These are phyloP conservation scores for Microascus cirrosus DNA, from an alignment of 2,329 filamentous ascomycete species.

Conservation along the genomic window DNA sequence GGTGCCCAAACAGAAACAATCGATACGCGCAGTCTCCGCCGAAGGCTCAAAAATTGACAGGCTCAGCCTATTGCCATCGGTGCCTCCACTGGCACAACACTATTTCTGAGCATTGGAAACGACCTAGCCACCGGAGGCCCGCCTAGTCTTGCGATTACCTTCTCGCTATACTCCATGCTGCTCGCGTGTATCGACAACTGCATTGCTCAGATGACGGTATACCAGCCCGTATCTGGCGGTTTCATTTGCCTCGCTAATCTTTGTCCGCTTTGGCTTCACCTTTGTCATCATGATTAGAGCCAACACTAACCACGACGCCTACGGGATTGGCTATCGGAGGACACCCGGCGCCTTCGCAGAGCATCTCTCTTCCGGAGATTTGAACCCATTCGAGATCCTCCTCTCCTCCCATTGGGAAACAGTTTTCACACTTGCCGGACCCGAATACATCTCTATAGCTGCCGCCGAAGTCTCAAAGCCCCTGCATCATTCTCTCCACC, in stretches of 20 bases:
- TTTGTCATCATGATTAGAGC: constrained; percentile 71
- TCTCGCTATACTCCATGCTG: constrained; percentile 37
- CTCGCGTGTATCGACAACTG: constrained; percentile 48
- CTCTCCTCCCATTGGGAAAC: constrained; percentile 55
- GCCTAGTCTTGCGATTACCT: constrained; percentile 45
- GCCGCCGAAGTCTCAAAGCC: constrained; percentile 59
- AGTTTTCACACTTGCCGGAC: constrained; percentile 51
- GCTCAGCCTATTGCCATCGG: constrained; percentile 49
- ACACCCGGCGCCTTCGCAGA: constrained; percentile 48
- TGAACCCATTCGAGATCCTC: constrained; percentile 62
- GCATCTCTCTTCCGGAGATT: constrained; percentile 37
- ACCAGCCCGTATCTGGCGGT: constrained; percentile 50
- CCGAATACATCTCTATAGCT: constrained; percentile 57
- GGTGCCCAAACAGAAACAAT: not conserved
- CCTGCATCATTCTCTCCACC: constrained; percentile 48
- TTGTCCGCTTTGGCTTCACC: constrained; percentile 61
- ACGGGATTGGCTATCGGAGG: constrained; percentile 63
- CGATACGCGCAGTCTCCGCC: constrained; percentile 32
- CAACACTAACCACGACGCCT: constrained; percentile 55
- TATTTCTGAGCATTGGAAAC: constrained; percentile 51
- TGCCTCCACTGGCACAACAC: constrained; percentile 44
- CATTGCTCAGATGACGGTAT: constrained; percentile 53
- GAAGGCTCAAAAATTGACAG: constrained; percentile 39
- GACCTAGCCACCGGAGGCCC: constrained; percentile 34
- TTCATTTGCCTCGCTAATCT: constrained; percentile 57